Evolutionary conservation across 2,329 filamentous ascomycete genomes (phyloP).

Genomic region (Fusarium palustre): DNA sequence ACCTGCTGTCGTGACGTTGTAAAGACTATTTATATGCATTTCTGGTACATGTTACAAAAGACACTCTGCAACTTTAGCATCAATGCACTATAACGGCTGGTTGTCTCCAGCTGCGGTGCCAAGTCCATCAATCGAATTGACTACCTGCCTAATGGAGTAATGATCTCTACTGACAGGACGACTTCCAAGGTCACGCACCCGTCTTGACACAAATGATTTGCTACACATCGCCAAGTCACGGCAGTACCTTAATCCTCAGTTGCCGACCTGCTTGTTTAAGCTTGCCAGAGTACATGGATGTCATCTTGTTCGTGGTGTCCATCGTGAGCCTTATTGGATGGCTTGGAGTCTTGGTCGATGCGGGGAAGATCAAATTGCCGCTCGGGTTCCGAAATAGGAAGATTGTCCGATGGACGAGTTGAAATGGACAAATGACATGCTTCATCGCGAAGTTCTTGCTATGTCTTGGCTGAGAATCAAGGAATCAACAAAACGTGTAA

Average conservation of each 20-base stretch:
- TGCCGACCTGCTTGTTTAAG: conserved; percentile 18
- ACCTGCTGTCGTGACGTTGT: no score
- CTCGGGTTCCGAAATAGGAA: conserved; percentile 22
- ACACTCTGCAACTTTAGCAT: not conserved
- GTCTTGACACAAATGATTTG: conserved; percentile 24
- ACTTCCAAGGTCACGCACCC: conserved; percentile 23
- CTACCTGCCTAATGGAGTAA: conserved; percentile 35
- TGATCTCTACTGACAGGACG: conserved; percentile 18
- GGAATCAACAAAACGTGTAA: not conserved
- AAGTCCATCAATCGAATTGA: not conserved
- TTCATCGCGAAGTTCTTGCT: not conserved
- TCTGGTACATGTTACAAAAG: no score
- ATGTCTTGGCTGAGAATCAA: conserved; percentile 4
- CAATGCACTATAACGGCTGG: not conserved
- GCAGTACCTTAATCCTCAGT: not conserved
- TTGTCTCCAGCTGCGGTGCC: not conserved
- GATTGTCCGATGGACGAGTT: conserved; percentile 9
- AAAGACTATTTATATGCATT: conserved; percentile 29
- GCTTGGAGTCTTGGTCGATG: conserved; percentile 6
- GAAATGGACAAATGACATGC: conserved; percentile 7
- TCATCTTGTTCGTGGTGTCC: conserved; percentile 16
- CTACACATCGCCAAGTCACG: not conserved
- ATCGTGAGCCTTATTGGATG: conserved; percentile 22
- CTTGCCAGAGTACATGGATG: conserved; percentile 21
- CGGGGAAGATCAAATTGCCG: conserved; percentile 17